These are phyloP conservation scores for Eremothecium gossypii DNA, from an alignment of 1,139 yeast genomes.

Conservation along the genomic window DNA sequence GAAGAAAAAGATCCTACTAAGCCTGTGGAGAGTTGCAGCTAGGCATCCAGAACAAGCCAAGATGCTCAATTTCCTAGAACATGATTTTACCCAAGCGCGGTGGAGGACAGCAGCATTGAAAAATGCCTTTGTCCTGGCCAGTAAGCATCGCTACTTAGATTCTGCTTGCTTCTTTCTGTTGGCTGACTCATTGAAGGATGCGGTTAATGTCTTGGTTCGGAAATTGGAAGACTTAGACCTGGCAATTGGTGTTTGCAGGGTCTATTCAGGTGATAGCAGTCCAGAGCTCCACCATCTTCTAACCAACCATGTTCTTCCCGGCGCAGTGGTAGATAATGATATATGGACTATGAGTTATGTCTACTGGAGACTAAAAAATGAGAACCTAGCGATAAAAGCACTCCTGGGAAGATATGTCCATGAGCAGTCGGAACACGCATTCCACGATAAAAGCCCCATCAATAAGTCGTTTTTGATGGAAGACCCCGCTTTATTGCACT, in stretches of 20 bases:
- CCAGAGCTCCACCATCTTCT: conserved; percentile 44
- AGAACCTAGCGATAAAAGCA: conserved; percentile 52
- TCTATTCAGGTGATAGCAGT: conserved; percentile 52
- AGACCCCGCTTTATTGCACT: conserved; percentile 69
- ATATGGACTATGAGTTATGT: conserved; percentile 82
- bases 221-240: conserved; percentile 60
- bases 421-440: too few relatives aligned
- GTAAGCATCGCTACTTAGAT: conserved; percentile 78
- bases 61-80: conserved; percentile 63
- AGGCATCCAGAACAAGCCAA: conserved; percentile 77
- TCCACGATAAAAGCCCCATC: conserved; percentile 15
- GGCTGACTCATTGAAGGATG: conserved; percentile 70
- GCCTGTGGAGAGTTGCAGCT: conserved; percentile 73
- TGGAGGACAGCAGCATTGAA: conserved; percentile 88
- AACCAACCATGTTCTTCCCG: conserved; percentile 45
- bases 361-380: conserved; percentile 54
- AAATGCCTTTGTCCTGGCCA: conserved; percentile 82
- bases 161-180: conserved; percentile 85
- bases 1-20: conserved; percentile 66
- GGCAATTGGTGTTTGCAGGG: conserved; percentile 73
- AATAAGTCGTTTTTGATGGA: conserved; percentile 49
- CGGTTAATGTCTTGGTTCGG: conserved; percentile 60
- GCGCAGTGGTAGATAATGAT: conserved; percentile 55
- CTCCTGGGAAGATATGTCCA: conserved; percentile 34
- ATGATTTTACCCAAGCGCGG: conserved; percentile 63